These are phyloP conservation scores for Podospora fimiseda DNA, from an alignment of 495 filamentous ascomycete species.

Conservation along the genomic window DNA sequence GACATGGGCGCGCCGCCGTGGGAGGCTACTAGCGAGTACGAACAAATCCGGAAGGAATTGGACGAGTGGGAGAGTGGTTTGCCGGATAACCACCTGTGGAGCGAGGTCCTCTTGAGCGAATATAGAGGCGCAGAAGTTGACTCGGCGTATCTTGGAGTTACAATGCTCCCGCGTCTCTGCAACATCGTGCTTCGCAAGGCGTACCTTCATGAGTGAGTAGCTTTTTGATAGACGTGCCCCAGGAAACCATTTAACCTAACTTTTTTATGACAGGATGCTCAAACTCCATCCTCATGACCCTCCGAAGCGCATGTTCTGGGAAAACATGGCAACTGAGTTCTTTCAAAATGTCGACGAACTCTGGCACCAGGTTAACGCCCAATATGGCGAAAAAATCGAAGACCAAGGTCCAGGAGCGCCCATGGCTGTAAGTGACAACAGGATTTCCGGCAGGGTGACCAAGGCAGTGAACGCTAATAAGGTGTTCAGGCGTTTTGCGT, in stretches of 20 bases:
- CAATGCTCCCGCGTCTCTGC: constrained; percentile 43
- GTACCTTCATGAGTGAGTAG: constrained; percentile 40
- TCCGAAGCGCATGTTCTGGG: constrained; percentile 32
- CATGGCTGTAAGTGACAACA: constrained; percentile 36
- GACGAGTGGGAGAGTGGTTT: constrained; percentile 38
- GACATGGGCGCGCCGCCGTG: constrained; percentile 34
- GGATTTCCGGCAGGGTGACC: neutral
- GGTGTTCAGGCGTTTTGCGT: constrained; percentile 39
- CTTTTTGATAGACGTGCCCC: too few relatives aligned
- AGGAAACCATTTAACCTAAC: neutral
- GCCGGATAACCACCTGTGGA: constrained; percentile 40
- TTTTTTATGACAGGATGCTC: constrained; percentile 30
- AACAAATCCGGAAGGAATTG: constrained; percentile 31
- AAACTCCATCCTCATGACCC: constrained; percentile 31
- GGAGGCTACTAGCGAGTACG: constrained; percentile 38
- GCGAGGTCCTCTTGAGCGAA: constrained; percentile 33
- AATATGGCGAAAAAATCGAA: constrained; percentile 33
- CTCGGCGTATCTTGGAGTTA: constrained; percentile 43
- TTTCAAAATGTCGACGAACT: constrained; percentile 42
- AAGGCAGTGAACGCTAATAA: constrained; percentile 7
- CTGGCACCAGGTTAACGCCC: constrained; percentile 43
- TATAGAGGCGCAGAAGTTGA: constrained; percentile 40
- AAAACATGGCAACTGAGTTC: constrained; percentile 37
- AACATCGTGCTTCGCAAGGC: constrained; percentile 46
- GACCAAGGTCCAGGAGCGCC: constrained; percentile 44